Evolutionary conservation across 805 yeast genomes (phyloP).

Genomic region (Debaryomyces maramus): DNA sequence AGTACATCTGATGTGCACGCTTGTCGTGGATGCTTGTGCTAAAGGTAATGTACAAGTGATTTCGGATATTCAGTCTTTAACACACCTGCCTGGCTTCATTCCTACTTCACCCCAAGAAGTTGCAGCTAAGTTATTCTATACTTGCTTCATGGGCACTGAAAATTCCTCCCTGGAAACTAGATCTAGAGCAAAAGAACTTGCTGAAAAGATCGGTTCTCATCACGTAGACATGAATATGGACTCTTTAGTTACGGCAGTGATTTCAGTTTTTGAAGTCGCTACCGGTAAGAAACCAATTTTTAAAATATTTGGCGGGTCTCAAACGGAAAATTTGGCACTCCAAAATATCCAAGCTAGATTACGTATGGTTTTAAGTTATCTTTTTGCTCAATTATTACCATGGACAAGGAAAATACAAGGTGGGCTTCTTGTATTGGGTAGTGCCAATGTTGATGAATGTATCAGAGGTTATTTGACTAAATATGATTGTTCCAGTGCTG

Average conservation of each 20-base stretch:
- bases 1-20: constrained; percentile 89
- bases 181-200: constrained; percentile 72
- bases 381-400: constrained; percentile 92
- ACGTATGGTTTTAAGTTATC: constrained; percentile 90
- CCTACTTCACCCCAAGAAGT: constrained; percentile 78
- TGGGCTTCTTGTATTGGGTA: constrained; percentile 87
- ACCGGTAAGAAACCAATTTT: constrained; percentile 89
- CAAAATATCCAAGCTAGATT: constrained; percentile 96
- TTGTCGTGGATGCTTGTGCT: constrained; percentile 69
- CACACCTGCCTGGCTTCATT: constrained; percentile 55
- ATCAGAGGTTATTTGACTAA: constrained; percentile 93
- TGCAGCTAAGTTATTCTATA: constrained; percentile 75
- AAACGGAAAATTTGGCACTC: constrained; percentile 86
- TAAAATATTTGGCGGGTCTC: constrained; percentile 91
- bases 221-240: constrained; percentile 95
- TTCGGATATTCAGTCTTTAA: constrained; percentile 67
- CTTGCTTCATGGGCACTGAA: constrained; percentile 93
- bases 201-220: constrained; percentile 77
- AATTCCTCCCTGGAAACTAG: constrained; percentile 91
- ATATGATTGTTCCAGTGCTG: constrained; percentile 97
- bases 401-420: constrained; percentile 83
- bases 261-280: constrained; percentile 76
- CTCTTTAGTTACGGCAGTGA: constrained; percentile 68
- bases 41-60: constrained; percentile 77
- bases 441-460: constrained; percentile 97